Percentiles rank a stretch among this genome's conserved stretches.
These are phyloP conservation scores for Sphagnum tenellum DNA, from an alignment of 225 moss, liverwort and hornwort species.

Conservation along the genomic window DNA sequence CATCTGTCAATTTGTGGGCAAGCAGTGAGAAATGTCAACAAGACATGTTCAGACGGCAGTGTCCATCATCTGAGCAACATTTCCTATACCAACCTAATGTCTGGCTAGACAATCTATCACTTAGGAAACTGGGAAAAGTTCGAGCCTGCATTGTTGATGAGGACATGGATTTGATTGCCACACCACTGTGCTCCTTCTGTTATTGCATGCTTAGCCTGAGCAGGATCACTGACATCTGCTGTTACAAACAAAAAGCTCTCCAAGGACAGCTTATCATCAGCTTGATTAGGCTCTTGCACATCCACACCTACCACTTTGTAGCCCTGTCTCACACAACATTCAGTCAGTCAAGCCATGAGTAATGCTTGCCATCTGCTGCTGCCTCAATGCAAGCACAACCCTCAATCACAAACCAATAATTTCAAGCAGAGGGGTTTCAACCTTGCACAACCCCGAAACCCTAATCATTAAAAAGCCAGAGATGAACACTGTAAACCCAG, in stretches of 20 bases:
- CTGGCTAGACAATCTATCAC: no score
- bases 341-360: neutral
- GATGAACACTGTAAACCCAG: no score
- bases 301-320: slow-evolving; percentile 58
- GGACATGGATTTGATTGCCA: slow-evolving; percentile 34
- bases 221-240: slow-evolving; percentile 30
- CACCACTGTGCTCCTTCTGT: slow-evolving; percentile 23
- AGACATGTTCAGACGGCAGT: no score
- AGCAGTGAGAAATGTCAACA: no score
- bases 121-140: no score
- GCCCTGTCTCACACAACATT: slow-evolving; percentile 19
- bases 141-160: slow-evolving; percentile 44
- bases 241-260: slow-evolving; percentile 39
- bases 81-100: no score
- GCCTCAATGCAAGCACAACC: neutral
- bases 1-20: no score
- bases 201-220: slow-evolving; percentile 32
- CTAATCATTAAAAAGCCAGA: no score
- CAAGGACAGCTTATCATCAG: slow-evolving; percentile 10
- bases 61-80: no score
- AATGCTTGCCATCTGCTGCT: slow-evolving; percentile 4
- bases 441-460: no score
- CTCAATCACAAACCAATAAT: slow-evolving; percentile 1
- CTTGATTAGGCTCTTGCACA: slow-evolving; percentile 14
- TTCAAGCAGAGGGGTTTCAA: no score